Percentiles rank a stretch among this genome's conserved stretches.
Conservation (phyloP, 164 flowering plant genomes). For the Vitis amurensis region DNA sequence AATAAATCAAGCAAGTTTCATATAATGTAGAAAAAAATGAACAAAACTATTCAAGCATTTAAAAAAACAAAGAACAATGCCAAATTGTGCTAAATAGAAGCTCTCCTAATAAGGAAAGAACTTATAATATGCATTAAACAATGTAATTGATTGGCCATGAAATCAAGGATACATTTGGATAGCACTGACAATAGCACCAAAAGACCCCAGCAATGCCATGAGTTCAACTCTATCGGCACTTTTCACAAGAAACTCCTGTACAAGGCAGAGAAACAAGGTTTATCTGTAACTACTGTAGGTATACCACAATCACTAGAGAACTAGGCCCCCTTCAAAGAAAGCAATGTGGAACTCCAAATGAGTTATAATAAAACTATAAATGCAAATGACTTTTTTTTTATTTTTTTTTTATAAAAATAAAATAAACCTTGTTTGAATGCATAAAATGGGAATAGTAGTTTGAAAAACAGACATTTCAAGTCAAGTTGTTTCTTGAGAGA, state of each 20-base stretch:
- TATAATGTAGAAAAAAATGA: not conserved
- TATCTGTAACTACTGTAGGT: not conserved
- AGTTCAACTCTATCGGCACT: conserved; percentile 85
- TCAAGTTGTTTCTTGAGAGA: too few species aligned
- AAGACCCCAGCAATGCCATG: conserved; percentile 86
- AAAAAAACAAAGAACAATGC: too few species aligned
- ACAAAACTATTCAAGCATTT: not conserved
- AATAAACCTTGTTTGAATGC: too few species aligned
- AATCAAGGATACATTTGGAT: conserved; percentile 87
- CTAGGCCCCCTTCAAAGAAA: not conserved
- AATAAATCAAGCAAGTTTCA: not conserved
- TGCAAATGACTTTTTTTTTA: too few species aligned
- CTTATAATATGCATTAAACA: not conserved
- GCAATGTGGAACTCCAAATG: too few species aligned
- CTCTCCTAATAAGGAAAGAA: not conserved
- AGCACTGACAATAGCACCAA: conserved; percentile 89
- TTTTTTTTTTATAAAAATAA: too few species aligned
- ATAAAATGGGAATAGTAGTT: too few species aligned
- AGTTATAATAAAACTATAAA: too few species aligned
- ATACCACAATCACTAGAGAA: not conserved
- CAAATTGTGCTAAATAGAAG: not conserved
- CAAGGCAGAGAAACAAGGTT: conserved; percentile 2
- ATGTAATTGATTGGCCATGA: not conserved
- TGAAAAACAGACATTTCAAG: too few species aligned
- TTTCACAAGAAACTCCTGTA: conserved; percentile 92